Conservation (phyloP, 129 eudicot species). For the Saposhnikovia divaricata region DNA sequence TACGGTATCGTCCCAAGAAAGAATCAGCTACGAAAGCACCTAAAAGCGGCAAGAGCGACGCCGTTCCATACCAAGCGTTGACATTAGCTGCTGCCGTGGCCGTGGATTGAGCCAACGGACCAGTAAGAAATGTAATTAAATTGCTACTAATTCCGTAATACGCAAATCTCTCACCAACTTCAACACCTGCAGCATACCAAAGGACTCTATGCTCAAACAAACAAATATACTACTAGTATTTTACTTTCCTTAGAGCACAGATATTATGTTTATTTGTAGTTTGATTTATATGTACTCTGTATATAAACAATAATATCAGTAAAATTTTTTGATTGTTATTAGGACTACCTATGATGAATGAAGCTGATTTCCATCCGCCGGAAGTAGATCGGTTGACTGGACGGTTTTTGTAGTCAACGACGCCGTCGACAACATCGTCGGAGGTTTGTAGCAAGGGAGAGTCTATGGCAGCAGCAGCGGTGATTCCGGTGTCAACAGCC, state of each 20-base stretch:
- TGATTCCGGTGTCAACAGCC: not conserved
- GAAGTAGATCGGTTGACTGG: constrained; percentile 27
- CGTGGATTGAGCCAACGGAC: constrained; percentile 55
- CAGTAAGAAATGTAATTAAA: constrained; percentile 38
- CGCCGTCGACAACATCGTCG: constrained; percentile 22
- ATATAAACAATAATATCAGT: too few species aligned
- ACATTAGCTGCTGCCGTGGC: constrained; percentile 67
- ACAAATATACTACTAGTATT: too few species aligned
- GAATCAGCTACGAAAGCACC: constrained; percentile 73
- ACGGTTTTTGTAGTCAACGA: constrained; percentile 29
- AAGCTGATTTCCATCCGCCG: constrained; percentile 45
- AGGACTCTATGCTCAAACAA: too few species aligned
- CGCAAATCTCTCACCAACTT: constrained; percentile 63
- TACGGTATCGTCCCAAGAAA: constrained; percentile 52
- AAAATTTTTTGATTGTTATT: not conserved
- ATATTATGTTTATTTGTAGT: too few species aligned
- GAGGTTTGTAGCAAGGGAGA: not conserved
- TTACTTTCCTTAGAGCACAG: too few species aligned
- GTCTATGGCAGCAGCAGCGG: not conserved
- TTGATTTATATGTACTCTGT: too few species aligned
- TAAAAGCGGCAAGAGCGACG: constrained; percentile 48
- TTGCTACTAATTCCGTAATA: constrained; percentile 48
- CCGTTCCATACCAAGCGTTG: constrained; percentile 58
- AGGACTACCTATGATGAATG: constrained; percentile 29
- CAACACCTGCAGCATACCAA: constrained; percentile 36